A percentile compares a stretch with the other conserved stretches of the same genome.
Evolutionary conservation across 805 yeast species (phyloP).

Genomic region (Kluyveromyces starmeri): DNA sequence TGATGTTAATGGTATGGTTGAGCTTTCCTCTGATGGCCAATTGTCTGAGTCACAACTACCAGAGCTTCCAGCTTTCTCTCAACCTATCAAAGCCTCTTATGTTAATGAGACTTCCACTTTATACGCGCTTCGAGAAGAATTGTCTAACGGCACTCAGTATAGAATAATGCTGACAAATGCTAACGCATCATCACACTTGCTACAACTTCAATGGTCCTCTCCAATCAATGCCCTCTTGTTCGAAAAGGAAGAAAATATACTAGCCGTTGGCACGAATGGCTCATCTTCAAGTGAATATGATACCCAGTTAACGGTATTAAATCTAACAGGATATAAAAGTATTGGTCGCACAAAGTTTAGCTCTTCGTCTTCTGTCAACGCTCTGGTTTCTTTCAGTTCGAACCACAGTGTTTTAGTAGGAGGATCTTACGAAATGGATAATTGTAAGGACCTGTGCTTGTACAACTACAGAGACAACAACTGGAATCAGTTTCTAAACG

Average conservation of each 20-base stretch:
- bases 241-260: conserved; percentile 18
- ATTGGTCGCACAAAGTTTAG: conserved; percentile 32
- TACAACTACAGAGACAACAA: conserved; percentile 45
- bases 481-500: conserved; percentile 39
- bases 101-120: conserved; percentile 42
- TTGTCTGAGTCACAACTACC: conserved; percentile 13
- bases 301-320: conserved; percentile 16
- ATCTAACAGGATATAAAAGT: conserved; percentile 39
- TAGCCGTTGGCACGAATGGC: conserved; percentile 16
- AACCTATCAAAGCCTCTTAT: conserved; percentile 11
- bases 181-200: conserved; percentile 2
- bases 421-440: conserved; percentile 60
- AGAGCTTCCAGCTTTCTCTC: conserved; percentile 5
- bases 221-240: conserved; percentile 18
- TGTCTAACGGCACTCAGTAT: conserved; percentile 1
- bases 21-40: neutral
- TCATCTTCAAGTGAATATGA: conserved; percentile 1
- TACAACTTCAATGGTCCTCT: conserved; percentile 14
- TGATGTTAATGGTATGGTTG: conserved; percentile 15
- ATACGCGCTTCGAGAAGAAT: conserved; percentile 43
- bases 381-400: conserved; percentile 34
- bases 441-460: conserved; percentile 58
- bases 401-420: conserved; percentile 46
- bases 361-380: conserved; percentile 32
- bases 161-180: conserved; percentile 7